phyloP scores from a whole-genome alignment of 371 early-diverging fungal genomes.

The Lichtheimia ramosa region DNA sequence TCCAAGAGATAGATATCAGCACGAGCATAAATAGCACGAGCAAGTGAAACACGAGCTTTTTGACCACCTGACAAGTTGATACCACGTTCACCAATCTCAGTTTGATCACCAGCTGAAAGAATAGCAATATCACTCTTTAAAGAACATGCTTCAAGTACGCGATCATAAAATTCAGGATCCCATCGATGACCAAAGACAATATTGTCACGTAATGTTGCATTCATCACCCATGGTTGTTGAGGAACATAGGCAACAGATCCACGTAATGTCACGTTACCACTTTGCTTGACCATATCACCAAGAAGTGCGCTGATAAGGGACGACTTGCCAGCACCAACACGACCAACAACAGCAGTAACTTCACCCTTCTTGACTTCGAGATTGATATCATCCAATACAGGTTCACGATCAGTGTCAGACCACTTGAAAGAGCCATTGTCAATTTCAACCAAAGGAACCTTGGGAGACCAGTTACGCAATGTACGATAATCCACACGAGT shows the following conservation, averaged over 20 bases:
- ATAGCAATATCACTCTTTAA: conserved; percentile 80
- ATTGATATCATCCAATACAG: conserved; percentile 64
- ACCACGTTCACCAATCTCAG: conserved; percentile 95
- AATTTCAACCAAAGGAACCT: conserved; percentile 40
- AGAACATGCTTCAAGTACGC: conserved; percentile 49
- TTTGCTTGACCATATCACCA: conserved; percentile 81
- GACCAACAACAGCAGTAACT: conserved; percentile 82
- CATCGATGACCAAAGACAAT: conserved; percentile 87
- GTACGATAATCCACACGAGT: conserved; percentile 42
- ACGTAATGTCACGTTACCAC: conserved; percentile 68
- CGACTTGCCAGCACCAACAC: conserved; percentile 88
- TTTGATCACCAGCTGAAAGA: conserved; percentile 83
- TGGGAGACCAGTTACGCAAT: conserved; percentile 25
- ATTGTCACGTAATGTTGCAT: conserved; percentile 88
- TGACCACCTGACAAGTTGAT: conserved; percentile 90
- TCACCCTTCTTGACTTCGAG: conserved; percentile 64
- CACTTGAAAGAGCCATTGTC: conserved; percentile 34
- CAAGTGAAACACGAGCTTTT: conserved; percentile 73
- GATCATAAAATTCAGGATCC: conserved; percentile 80
- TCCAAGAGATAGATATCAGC: conserved; percentile 84
- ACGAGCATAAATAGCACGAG: conserved; percentile 81
- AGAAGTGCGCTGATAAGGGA: conserved; percentile 80
- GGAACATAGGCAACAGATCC: conserved; percentile 91
- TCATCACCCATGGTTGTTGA: conserved; percentile 95
- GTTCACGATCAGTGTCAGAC: conserved; percentile 31